Evolutionary conservation across 371 early-diverging fungal species (phyloP).

Genomic region (Circinella minor): DNA sequence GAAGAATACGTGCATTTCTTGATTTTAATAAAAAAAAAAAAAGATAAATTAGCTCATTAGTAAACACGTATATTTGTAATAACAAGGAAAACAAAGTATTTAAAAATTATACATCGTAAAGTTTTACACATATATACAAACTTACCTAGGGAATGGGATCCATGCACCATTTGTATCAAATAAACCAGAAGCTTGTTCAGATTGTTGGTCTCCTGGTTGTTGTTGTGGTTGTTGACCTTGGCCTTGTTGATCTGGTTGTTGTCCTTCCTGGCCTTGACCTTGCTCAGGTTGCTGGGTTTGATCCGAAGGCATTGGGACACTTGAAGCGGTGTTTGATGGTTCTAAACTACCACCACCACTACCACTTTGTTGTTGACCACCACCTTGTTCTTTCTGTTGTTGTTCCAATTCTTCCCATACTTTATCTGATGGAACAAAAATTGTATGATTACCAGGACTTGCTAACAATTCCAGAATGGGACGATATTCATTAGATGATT

Average conservation of each 20-base stretch:
- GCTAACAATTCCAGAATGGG: conserved; percentile 32
- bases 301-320: no score
- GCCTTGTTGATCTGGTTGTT: no score
- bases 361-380: not conserved
- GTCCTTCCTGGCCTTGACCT: not conserved
- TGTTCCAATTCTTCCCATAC: conserved; percentile 17
- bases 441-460: conserved; percentile 35
- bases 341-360: no score
- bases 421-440: conserved; percentile 38
- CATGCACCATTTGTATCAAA: not conserved
- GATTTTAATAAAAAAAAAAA: no score
- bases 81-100: no score
- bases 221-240: not conserved
- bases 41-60: no score
- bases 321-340: no score
- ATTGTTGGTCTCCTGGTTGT: not conserved
- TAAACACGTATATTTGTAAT: no score
- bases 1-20: conserved; percentile 3
- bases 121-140: no score
- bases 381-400: not conserved
- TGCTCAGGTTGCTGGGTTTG: conserved; percentile 3
- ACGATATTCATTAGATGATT: conserved; percentile 32
- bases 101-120: no score
- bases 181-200: not conserved
- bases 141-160: not conserved